Percentiles rank a stretch among this genome's conserved stretches.
Evolutionary conservation across 495 filamentous ascomycete species (phyloP).

Genomic region (Talaromyces wortmannii): DNA sequence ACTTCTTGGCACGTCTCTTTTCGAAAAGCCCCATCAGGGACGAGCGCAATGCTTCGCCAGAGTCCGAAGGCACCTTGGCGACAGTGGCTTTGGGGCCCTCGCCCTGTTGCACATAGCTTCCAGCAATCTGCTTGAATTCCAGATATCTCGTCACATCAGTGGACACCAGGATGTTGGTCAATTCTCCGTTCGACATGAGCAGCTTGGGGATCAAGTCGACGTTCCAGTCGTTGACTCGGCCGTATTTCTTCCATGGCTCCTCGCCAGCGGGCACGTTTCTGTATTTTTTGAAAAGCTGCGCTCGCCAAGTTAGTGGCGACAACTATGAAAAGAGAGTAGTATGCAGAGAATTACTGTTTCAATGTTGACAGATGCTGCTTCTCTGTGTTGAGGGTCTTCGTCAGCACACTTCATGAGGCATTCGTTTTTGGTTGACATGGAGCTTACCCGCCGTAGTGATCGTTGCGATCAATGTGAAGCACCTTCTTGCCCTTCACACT

Average conservation of each 20-base stretch:
- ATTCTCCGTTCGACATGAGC: slow-evolving; percentile 95
- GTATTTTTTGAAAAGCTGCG: slow-evolving; percentile 90
- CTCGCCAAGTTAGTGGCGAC: no score
- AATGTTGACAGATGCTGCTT: slow-evolving; percentile 91
- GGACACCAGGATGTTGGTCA: slow-evolving; percentile 95
- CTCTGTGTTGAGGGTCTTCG: slow-evolving; percentile 43
- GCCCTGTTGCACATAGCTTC: slow-evolving; percentile 93
- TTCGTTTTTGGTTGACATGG: neutral
- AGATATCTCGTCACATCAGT: slow-evolving; percentile 97
- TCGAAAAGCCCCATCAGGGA: slow-evolving; percentile 96
- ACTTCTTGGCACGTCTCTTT: slow-evolving; percentile 93
- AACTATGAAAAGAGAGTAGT: no score
- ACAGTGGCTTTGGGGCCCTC: slow-evolving; percentile 75
- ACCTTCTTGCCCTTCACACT: slow-evolving; percentile 99
- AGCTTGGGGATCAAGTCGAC: slow-evolving; percentile 98
- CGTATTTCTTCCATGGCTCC: slow-evolving; percentile 97
- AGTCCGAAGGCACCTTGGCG: slow-evolving; percentile 94
- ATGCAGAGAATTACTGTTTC: slow-evolving; percentile 58
- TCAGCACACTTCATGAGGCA: slow-evolving; percentile 9
- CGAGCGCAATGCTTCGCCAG: slow-evolving; percentile 81
- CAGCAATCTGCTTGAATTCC: slow-evolving; percentile 97
- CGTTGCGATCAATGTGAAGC: slow-evolving; percentile 97
- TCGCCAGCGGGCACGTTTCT: slow-evolving; percentile 72
- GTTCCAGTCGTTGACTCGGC: slow-evolving; percentile 97
- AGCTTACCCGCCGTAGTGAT: slow-evolving; percentile 94